These are phyloP conservation scores for Fusarium sp. DNA, from an alignment of 2,329 filamentous ascomycete species.

Conservation along the genomic window DNA sequence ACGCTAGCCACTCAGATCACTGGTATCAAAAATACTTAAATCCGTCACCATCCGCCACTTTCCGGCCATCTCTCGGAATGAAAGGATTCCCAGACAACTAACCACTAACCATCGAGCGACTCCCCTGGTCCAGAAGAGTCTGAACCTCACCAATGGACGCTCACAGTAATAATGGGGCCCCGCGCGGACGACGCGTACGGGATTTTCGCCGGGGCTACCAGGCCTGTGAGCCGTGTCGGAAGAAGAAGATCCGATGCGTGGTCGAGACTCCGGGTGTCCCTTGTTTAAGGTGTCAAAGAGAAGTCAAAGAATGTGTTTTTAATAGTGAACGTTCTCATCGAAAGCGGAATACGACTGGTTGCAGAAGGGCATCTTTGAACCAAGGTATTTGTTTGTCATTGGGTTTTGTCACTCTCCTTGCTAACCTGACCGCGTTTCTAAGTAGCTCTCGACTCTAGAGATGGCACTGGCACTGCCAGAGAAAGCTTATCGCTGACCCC, in stretches of 20 bases:
- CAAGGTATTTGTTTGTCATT: neutral
- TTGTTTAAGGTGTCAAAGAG: conserved; percentile 32
- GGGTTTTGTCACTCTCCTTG: neutral
- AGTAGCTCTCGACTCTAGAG: neutral
- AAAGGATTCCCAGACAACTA: neutral
- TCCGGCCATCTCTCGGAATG: neutral
- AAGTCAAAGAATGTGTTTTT: conserved; percentile 25
- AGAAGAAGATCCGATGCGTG: conserved; percentile 35
- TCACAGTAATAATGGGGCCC: neutral
- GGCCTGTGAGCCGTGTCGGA: conserved; percentile 36
- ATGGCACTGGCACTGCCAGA: neutral
- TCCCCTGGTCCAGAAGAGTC: rapidly evolving
- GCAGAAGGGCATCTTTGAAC: neutral
- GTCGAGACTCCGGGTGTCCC: conserved; percentile 18
- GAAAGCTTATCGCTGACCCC: neutral
- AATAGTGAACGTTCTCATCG: conserved; percentile 23
- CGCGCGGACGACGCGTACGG: conserved; percentile 19
- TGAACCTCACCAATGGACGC: neutral
- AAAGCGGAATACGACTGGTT: neutral
- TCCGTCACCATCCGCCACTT: conserved; percentile 11
- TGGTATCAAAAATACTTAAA: neutral
- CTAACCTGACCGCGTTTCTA: neutral
- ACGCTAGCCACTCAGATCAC: no score
- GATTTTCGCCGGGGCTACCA: conserved; percentile 36
- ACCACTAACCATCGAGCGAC: neutral